Evolutionary conservation across 148 eudicot genomes (phyloP), one percentile per base, ranked within the genome.

Genomic region (Chenopodium quinoa): DNA sequence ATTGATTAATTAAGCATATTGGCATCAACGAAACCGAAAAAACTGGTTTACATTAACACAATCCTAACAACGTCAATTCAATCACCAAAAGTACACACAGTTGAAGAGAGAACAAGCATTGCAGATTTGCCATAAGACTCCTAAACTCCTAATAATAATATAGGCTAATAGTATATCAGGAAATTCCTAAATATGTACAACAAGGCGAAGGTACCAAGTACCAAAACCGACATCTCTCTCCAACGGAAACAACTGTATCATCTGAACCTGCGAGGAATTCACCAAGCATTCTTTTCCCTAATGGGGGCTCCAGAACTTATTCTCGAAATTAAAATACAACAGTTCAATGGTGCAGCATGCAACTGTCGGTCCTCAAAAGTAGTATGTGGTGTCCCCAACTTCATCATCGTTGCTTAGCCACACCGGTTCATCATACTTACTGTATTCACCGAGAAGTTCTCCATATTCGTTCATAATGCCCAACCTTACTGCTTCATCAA

Each of bases 391-490:
- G 2, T 14, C 27, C 4, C 8, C 76, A n/a, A 63, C 77, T 29
- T 77, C 78, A 7, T 78, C 76, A 9, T 27, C 54, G 20, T 50
- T 11, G 64, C 79, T 68, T 40, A 84, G 64, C 50, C 75, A 46
- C 77, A 81, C 65, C 25, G 48, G 62, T n/a, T 79, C 81, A 79
- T 85, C 87, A 65, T 75, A 64, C 44, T 80, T 54, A 62, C 83
- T 82, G 37, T 78, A 82, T 75, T 79, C 62, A 14, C 83, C 87
- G 66, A 82, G 40, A 11, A 85, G 65, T 34, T 67, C 71, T 48
- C 87, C 85, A 79, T 85, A 78, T 60, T 85, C 29, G 25, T 79
- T 73, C 44, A 85, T 52, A 69, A 85, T 64, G 13, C 81, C 81
- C 75, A 73, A 68, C 27, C 72, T 74, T 34, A 79, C 76, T 11